A percentile compares a stretch with the other conserved stretches of the same genome.
phyloP scores from a whole-genome alignment of 169 alveolate genomes.

The Eimeria nieschulzi region DNA sequence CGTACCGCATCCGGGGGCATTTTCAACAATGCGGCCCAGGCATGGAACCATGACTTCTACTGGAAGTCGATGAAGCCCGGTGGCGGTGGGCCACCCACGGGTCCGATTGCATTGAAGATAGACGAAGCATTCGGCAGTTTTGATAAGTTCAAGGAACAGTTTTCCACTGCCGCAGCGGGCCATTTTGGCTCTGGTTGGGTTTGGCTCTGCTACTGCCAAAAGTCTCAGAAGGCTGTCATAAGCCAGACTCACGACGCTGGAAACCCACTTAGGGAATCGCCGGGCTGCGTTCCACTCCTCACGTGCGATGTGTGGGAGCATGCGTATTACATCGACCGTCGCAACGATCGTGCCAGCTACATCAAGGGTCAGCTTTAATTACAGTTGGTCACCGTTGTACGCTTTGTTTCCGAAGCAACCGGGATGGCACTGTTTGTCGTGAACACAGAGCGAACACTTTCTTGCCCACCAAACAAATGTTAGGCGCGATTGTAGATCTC shows the following conservation, averaged over 20 bases:
- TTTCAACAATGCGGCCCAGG: constrained; percentile 89
- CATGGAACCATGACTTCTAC: constrained; percentile 95
- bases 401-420: no score
- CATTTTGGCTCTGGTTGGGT: constrained; percentile 99
- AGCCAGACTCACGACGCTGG: constrained; percentile 79
- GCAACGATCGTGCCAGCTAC: constrained; percentile 84
- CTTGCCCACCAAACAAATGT: no score
- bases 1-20: constrained; percentile 44
- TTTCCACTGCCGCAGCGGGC: constrained; percentile 88
- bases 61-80: constrained; percentile 94
- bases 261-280: constrained; percentile 58
- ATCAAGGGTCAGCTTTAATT: constrained; percentile 48
- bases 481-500: no score
- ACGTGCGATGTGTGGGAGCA: constrained; percentile 95
- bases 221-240: constrained; percentile 90
- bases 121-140: constrained; percentile 90
- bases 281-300: constrained; percentile 83
- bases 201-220: constrained; percentile 93
- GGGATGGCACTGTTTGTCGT: no score
- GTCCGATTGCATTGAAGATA: constrained; percentile 85
- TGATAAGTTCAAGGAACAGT: constrained; percentile 86
- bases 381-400: no score
- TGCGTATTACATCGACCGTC: constrained; percentile 92
- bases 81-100: constrained; percentile 92
- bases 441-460: no score